A percentile compares a stretch with the other conserved stretches of the same genome.
Conservation (phyloP, 352 stramenopile species). For the Globisporangium lucens region DNA sequence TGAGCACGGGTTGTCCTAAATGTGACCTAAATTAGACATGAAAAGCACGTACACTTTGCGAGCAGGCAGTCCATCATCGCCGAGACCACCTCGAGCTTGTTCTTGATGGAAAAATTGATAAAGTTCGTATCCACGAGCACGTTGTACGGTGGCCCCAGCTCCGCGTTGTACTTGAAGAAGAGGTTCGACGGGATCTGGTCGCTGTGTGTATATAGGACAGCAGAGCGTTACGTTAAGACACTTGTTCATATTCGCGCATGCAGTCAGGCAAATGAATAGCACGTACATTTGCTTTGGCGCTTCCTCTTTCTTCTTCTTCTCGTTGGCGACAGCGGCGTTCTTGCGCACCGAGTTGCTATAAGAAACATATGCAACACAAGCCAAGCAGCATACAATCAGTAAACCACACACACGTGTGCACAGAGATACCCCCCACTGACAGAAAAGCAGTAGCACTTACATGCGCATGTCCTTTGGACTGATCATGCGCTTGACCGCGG, state of each 20-base stretch:
- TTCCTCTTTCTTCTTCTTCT: slow-evolving; percentile 89
- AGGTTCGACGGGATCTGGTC: slow-evolving; percentile 96
- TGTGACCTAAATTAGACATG: neutral
- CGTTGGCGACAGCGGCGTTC: slow-evolving; percentile 65
- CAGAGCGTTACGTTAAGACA: neutral
- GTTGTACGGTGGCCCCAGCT: slow-evolving; percentile 97
- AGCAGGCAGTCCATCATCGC: slow-evolving; percentile 99
- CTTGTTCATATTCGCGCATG: neutral
- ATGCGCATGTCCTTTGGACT: slow-evolving; percentile 97
- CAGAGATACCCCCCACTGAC: neutral
- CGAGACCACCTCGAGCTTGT: slow-evolving; percentile 98
- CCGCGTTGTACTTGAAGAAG: slow-evolving; percentile 99
- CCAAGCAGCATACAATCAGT: slow-evolving; percentile 1
- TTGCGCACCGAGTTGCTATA: slow-evolving; percentile 77
- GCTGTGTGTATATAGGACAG: slow-evolving; percentile 25
- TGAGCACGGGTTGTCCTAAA: neutral
- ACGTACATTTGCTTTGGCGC: slow-evolving; percentile 92
- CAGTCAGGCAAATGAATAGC: neutral
- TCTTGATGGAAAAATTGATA: slow-evolving; percentile 99
- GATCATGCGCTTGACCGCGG: slow-evolving; percentile 98
- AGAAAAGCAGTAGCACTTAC: slow-evolving; percentile 39
- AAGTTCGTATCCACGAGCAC: slow-evolving; percentile 99
- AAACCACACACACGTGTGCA: neutral
- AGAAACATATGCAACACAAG: neutral
- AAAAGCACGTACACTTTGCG: slow-evolving; percentile 91